These are phyloP conservation scores for Fallopia convolvulus DNA, from an alignment of 148 eudicot genomes.

Conservation along the genomic window DNA sequence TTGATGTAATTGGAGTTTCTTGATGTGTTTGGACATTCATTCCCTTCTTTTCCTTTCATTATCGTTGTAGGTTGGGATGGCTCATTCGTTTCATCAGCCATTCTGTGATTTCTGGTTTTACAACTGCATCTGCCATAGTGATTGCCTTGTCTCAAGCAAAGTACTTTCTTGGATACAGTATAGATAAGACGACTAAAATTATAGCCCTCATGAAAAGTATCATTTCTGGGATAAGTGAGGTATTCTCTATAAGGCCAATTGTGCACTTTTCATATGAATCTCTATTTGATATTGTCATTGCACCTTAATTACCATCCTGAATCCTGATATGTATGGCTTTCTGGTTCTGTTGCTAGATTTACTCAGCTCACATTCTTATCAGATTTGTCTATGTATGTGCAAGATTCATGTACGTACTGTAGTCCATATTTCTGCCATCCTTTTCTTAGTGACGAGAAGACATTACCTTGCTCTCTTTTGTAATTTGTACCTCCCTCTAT, in stretches of 20 bases:
- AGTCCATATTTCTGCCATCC: background rate
- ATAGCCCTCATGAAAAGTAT: conserved; percentile 76
- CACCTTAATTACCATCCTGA: background rate
- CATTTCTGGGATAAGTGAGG: conserved; percentile 69
- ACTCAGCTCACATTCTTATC: conserved; percentile 2
- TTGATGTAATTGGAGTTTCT: background rate
- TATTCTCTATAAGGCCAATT: conserved; percentile 18
- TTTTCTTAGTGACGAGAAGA: background rate
- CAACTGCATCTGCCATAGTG: conserved; percentile 93
- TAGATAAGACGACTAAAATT: conserved; percentile 75
- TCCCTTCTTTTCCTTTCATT: conserved; percentile 6
- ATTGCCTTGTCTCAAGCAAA: conserved; percentile 96
- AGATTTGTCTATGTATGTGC: background rate
- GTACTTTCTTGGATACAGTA: conserved; percentile 83
- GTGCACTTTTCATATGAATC: background rate
- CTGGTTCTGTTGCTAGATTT: background rate
- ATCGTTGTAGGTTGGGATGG: conserved; percentile 82
- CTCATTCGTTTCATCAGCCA: conserved; percentile 95
- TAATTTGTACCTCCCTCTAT: background rate
- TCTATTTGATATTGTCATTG: background rate
- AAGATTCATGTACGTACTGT: background rate
- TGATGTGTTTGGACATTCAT: background rate
- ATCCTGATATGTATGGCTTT: background rate
- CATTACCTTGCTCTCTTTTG: background rate
- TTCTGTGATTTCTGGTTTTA: conserved; percentile 98